A percentile compares a stretch with the other conserved stretches of the same genome.
Evolutionary conservation across 2,329 filamentous ascomycete species (phyloP).

Genomic region (Exophiala bonariae): DNA sequence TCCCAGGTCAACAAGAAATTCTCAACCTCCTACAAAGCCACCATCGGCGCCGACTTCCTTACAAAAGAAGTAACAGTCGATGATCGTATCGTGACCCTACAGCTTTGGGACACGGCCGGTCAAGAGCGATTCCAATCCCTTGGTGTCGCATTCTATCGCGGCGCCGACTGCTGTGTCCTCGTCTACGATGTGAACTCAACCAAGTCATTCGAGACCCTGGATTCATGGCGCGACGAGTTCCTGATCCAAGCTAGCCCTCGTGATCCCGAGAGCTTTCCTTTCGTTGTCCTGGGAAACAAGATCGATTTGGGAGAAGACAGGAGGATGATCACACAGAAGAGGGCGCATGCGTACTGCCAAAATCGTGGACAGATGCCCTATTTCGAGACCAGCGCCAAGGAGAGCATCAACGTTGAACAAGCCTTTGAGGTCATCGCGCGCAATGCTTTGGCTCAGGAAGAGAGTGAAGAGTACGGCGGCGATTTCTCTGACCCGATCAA

Average conservation of each 20-base stretch:
- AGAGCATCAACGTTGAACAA: slow-evolving; percentile 96
- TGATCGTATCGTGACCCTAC: slow-evolving; percentile 97
- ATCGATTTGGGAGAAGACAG: slow-evolving; percentile 98
- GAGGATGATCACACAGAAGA: slow-evolving; percentile 92
- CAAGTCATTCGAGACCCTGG: slow-evolving; percentile 97
- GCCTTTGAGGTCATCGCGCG: slow-evolving; percentile 89
- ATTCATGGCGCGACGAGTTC: slow-evolving; percentile 98
- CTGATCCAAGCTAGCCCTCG: slow-evolving; percentile 94
- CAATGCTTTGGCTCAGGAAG: slow-evolving; percentile 93
- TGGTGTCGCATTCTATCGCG: slow-evolving; percentile 95
- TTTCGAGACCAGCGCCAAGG: slow-evolving; percentile 98
- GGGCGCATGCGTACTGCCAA: slow-evolving; percentile 95
- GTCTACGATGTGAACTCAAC: slow-evolving; percentile 99
- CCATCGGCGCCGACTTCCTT: slow-evolving; percentile 96
- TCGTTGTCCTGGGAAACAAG: slow-evolving; percentile 98
- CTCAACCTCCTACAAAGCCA: slow-evolving; percentile 99
- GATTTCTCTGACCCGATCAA: slow-evolving; percentile 98
- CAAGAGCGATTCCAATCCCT: slow-evolving; percentile 97
- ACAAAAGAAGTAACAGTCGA: slow-evolving; percentile 98
- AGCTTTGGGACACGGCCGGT: slow-evolving; percentile 98
- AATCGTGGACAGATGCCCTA: slow-evolving; percentile 97
- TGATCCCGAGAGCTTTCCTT: slow-evolving; percentile 96
- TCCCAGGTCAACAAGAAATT: slow-evolving; percentile 98
- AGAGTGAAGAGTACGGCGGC: slow-evolving; percentile 94
- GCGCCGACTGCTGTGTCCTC: slow-evolving; percentile 95